Conservation (phyloP, 176 grass and related monocot species). For the Triticum dicoccoides region DNA sequence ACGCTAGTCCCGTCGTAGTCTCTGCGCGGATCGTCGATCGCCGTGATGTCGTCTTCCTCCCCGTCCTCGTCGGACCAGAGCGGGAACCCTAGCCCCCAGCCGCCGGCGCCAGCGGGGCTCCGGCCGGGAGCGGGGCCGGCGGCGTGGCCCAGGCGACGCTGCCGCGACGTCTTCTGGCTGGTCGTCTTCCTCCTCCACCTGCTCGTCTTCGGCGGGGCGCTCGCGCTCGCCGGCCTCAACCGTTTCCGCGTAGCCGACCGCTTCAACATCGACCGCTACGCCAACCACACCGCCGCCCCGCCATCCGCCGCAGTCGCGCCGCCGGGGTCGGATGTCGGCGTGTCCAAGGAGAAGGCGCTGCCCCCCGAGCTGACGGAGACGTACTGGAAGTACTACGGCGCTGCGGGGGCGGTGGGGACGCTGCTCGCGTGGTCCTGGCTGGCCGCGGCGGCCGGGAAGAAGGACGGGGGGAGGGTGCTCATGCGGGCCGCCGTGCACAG, state of each 20-base stretch:
- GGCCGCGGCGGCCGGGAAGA: slow-evolving; percentile 28
- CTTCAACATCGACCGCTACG: slow-evolving; percentile 81
- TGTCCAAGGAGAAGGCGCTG: slow-evolving; percentile 19
- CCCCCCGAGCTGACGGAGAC: slow-evolving; percentile 74
- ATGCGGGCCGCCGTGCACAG: slow-evolving; percentile 82
- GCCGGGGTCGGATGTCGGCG: slow-evolving; percentile 23
- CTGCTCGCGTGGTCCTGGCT: slow-evolving; percentile 76
- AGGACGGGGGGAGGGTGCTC: slow-evolving; percentile 47
- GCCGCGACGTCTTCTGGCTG: slow-evolving; percentile 94
- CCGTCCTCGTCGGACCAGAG: slow-evolving; percentile 15
- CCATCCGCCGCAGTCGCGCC: slow-evolving; percentile 12
- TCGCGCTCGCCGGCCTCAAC: slow-evolving; percentile 75
- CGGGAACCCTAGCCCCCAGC: slow-evolving; percentile 39
- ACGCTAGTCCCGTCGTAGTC: background rate
- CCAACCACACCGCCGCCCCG: slow-evolving; percentile 48
- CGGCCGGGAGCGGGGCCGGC: background rate
- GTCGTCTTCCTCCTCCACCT: slow-evolving; percentile 82
- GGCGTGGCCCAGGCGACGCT: slow-evolving; percentile 52
- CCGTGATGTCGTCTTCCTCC: slow-evolving; percentile 31
- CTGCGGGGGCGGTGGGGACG: slow-evolving; percentile 55
- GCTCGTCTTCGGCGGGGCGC: slow-evolving; percentile 58
- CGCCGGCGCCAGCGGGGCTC: background rate
- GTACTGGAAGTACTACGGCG: slow-evolving; percentile 94
- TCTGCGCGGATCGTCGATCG: slow-evolving; percentile 12
- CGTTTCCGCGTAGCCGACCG: slow-evolving; percentile 71